Percentiles rank a stretch among this genome's conserved stretches.
phyloP scores from a whole-genome alignment of 1,284 basidiomycete species.

The Melampsora abietis-canadensis region DNA sequence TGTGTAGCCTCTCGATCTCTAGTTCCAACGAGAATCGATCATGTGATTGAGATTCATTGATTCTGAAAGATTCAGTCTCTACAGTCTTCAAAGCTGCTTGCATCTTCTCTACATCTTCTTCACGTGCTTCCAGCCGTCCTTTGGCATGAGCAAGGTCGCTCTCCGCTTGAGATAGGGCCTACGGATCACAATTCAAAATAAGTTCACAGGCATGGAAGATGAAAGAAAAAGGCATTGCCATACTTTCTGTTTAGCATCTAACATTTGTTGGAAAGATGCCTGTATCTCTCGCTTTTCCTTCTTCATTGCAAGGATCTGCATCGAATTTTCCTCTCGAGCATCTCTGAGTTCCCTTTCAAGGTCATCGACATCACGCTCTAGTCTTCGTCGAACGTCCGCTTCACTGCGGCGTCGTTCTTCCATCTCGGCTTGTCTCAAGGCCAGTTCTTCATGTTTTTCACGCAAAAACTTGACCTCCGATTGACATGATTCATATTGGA shows the following conservation, averaged over 20 bases:
- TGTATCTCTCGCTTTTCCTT: constrained; percentile 55
- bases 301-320: constrained; percentile 55
- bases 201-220: constrained; percentile 8
- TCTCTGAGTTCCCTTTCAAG: constrained; percentile 50
- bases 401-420: constrained; percentile 42
- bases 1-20: constrained; percentile 80
- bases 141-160: constrained; percentile 66
- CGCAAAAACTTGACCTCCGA: constrained; percentile 52
- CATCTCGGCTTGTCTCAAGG: constrained; percentile 54
- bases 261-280: constrained; percentile 53
- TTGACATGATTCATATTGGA: constrained; percentile 48
- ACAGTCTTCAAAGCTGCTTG: constrained; percentile 67
- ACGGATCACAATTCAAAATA: constrained; percentile 44
- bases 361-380: constrained; percentile 57
- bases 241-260: constrained; percentile 46
- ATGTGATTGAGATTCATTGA: constrained; percentile 75
- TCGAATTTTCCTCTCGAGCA: constrained; percentile 51
- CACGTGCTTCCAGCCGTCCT: constrained; percentile 53
- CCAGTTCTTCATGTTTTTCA: constrained; percentile 69
- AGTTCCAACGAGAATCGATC: constrained; percentile 83
- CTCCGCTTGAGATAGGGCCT: constrained; percentile 56
- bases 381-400: constrained; percentile 45
- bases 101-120: constrained; percentile 67
- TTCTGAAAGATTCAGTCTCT: constrained; percentile 63
- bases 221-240: constrained; percentile 2